phyloP scores from a whole-genome alignment of 202 grass and related monocot species.

The Zoysia matrella region DNA sequence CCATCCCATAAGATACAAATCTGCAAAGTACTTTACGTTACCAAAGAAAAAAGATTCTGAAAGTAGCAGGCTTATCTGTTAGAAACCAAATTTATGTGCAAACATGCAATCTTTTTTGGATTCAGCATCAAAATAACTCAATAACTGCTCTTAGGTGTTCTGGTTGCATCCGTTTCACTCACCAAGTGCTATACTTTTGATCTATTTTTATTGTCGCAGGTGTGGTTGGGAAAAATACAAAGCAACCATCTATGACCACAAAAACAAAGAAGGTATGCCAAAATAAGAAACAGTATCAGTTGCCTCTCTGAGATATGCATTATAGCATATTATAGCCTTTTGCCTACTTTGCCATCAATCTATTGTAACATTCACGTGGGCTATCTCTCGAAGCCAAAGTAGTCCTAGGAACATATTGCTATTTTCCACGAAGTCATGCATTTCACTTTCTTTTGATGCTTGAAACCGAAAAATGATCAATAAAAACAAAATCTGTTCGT shows the following conservation, averaged over 20 bases:
- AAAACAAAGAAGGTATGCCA: constrained; percentile 57
- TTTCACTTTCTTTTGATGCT: not conserved
- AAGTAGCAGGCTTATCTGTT: not conserved
- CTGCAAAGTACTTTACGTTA: constrained; percentile 16
- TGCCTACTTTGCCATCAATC: not conserved
- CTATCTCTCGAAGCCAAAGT: not conserved
- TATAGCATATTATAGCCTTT: constrained; percentile 16
- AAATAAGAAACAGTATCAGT: constrained; percentile 11
- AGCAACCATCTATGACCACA: constrained; percentile 38
- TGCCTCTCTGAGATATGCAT: not conserved
- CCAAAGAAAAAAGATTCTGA: not conserved
- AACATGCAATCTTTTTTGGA: not conserved
- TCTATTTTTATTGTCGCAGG: constrained; percentile 19
- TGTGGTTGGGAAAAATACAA: constrained; percentile 34
- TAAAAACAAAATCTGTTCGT: too few species aligned
- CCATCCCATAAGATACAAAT: not conserved
- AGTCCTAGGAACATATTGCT: not conserved
- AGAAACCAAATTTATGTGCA: not conserved
- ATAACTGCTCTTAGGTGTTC: constrained; percentile 12
- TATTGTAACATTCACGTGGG: not conserved
- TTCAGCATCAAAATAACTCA: not conserved
- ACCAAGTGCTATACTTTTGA: constrained; percentile 12
- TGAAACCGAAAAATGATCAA: not conserved
- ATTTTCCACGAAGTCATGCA: not conserved
- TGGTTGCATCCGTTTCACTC: constrained; percentile 10